These are phyloP conservation scores for Cordyceps militaris DNA, from an alignment of 2,329 filamentous ascomycete species.

Conservation along the genomic window DNA sequence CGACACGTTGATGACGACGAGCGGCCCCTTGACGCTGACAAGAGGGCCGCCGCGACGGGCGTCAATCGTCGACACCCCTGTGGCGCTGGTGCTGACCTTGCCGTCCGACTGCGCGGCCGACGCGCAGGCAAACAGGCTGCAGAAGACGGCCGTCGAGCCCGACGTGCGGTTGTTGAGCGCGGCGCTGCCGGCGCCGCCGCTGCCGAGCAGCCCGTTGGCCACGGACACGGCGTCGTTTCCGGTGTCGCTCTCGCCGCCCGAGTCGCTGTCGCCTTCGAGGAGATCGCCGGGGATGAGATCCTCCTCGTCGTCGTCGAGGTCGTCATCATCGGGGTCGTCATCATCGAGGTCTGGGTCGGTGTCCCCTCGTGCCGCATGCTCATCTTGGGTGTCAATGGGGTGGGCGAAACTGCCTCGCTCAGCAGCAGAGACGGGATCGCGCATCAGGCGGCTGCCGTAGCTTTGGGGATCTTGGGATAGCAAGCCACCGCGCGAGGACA, in stretches of 20 bases:
- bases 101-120: neutral
- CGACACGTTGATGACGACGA: neutral
- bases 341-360: neutral
- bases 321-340: neutral
- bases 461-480: neutral
- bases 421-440: neutral
- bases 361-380: neutral
- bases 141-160: neutral
- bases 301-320: neutral
- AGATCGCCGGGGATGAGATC: neutral
- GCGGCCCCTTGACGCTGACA: neutral
- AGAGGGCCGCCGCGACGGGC: neutral
- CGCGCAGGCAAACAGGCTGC: constrained; percentile 2
- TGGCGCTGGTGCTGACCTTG: constrained; percentile 1
- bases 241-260: neutral
- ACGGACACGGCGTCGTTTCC: constrained; percentile 3
- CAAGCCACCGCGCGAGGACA: neutral
- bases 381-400: too few species aligned
- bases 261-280: constrained; percentile 1
- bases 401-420: too few species aligned
- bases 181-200: neutral
- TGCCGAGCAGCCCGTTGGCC: constrained; percentile 5
- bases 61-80: neutral
- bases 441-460: too few species aligned
- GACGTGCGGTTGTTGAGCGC: constrained; percentile 1